Conservation (phyloP, 345 rosid species). For the Alliaria petiolata region DNA sequence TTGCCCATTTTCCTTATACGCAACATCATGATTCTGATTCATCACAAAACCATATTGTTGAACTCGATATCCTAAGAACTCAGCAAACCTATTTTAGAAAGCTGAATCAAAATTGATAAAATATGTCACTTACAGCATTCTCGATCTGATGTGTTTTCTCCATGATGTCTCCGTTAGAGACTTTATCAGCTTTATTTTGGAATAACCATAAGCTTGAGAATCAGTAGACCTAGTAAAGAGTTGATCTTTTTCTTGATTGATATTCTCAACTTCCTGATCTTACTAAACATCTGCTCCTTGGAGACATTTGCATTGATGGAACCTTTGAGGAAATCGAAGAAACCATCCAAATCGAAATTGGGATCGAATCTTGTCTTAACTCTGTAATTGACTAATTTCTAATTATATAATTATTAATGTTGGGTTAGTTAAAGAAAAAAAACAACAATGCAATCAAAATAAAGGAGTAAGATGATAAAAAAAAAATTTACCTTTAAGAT, state of each 20-base stretch:
- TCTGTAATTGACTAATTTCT: constrained; percentile 15
- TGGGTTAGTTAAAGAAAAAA: too few relatives aligned
- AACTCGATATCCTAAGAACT: not conserved
- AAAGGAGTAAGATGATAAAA: too few relatives aligned
- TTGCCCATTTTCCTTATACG: not conserved
- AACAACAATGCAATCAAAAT: not conserved
- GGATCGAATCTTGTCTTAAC: not conserved
- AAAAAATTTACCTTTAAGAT: constrained; percentile 16
- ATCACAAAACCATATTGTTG: not conserved
- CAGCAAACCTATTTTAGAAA: not conserved
- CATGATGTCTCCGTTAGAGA: not conserved
- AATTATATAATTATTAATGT: too few relatives aligned
- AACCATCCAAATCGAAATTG: constrained; percentile 8
- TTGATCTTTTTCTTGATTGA: constrained; percentile 7
- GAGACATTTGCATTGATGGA: not conserved
- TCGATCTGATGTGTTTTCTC: not conserved
- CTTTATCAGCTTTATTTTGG: not conserved
- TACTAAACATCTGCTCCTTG: constrained; percentile 7
- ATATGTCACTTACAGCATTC: not conserved
- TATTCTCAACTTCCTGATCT: constrained; percentile 11
- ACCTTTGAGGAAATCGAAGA: not conserved
- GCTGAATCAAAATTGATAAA: not conserved
- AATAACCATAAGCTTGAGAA: constrained; percentile 20
- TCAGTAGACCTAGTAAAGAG: constrained; percentile 18
- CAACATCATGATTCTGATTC: constrained; percentile 12